Base-by-base conservation (phyloP, 169 alveolate species). In the Plasmodium falciparum region DNA sequence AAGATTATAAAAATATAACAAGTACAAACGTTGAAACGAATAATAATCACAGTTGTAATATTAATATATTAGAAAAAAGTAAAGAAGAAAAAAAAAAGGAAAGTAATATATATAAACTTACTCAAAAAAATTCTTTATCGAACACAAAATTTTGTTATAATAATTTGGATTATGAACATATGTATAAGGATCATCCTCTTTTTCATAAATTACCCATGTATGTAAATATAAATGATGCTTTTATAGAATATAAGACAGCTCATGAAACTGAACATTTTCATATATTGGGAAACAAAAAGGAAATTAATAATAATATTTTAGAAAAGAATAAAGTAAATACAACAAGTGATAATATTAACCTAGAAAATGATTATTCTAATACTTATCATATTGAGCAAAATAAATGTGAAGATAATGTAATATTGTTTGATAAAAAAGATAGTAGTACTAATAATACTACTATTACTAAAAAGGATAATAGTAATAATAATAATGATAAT, bases 141-240 rank as follows among this genome's bases (percentile, higher is more conserved):
- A 56, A 15, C 1, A 12, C 65, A 56, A 56, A 22, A 3, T 12
- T 39, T 39, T 39, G 9, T 39, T 39, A 5, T 6, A 22, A 13
- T 17, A 13, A 7, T 56, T 12, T 56, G 3, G 24, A 56, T 17
- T 56, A 17, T 6, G 65, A 56, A 13, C 7, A 56, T 56, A 56
- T 56, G 11, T 17, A 56, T 56, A 56, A 56, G 15, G 24, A 56
- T 56, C 33, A 56, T 12, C 12, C 13, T 1, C 80, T 80, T n/a
- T 80, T 80, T 58, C 47, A 80, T 8, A 45, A 50, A 65, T 80
- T 80, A 24, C 90, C 90, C 7, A 58, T 66, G 3, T 67, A 43
- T 8, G 22, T 80, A 65, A 69, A 67, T 62, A 80, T 80, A 11
- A 80, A 80, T 29, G 90, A 80, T 43, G 90, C 56, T 13, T 80